phyloP scores from a whole-genome alignment of 495 filamentous ascomycete species.

The Ramalina peruviana region DNA sequence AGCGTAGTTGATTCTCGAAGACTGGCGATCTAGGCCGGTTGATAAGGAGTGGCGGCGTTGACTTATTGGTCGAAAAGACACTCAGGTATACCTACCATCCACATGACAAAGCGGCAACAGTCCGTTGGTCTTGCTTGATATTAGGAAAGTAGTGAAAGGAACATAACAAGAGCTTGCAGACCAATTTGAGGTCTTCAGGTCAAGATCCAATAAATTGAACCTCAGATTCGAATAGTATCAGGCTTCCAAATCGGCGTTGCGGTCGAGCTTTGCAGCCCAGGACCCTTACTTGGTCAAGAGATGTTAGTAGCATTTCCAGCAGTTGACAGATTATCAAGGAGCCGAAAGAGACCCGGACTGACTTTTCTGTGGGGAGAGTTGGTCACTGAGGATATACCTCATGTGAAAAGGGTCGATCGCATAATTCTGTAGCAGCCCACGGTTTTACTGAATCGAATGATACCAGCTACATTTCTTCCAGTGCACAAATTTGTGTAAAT shows the following conservation, averaged over 20 bases:
- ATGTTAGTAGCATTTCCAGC: neutral
- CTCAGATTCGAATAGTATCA: slow-evolving; percentile 16
- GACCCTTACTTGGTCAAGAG: neutral
- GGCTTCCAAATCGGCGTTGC: neutral
- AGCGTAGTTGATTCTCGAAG: slow-evolving; percentile 29
- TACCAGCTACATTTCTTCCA: neutral
- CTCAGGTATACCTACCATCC: slow-evolving; percentile 28
- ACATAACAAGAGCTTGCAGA: neutral
- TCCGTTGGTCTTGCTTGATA: neutral
- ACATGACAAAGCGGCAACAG: neutral
- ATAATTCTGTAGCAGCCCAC: no score
- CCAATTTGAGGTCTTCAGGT: slow-evolving; percentile 47
- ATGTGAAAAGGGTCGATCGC: no score
- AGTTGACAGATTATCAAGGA: neutral
- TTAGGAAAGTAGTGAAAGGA: neutral
- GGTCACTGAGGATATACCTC: no score
- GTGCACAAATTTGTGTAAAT: neutral
- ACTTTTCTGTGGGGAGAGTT: no score
- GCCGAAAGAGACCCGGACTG: neutral
- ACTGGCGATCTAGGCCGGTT: slow-evolving; percentile 42
- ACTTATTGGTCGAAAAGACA: slow-evolving; percentile 47
- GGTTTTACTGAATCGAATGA: neutral
- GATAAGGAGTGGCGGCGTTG: slow-evolving; percentile 37
- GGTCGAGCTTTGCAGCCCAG: neutral
- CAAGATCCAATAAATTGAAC: slow-evolving; percentile 46